Evolutionary conservation across 1,284 basidiomycete species (phyloP).

Genomic region (Pseudozyma thailandica): DNA sequence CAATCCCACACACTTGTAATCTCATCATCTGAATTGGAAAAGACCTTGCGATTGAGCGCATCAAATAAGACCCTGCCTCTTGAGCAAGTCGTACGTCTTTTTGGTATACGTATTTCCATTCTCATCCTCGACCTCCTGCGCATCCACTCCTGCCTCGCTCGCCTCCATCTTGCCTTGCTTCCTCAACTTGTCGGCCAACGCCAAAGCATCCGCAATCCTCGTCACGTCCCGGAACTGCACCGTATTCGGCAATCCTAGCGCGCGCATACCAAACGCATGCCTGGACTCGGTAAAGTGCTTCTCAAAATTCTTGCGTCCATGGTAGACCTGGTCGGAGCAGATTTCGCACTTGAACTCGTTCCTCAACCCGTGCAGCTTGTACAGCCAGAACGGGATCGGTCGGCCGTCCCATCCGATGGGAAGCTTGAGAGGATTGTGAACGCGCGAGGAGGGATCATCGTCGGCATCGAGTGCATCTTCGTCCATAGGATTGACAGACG

Average conservation of each 20-base stretch:
- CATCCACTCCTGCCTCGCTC: constrained; percentile 53
- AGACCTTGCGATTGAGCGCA: neutral
- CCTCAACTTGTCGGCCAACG: constrained; percentile 69
- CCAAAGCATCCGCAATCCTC: constrained; percentile 92
- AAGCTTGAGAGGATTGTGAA: constrained; percentile 97
- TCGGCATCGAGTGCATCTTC: constrained; percentile 38
- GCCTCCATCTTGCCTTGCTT: constrained; percentile 50
- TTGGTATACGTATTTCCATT: constrained; percentile 65
- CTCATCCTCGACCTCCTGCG: constrained; percentile 66
- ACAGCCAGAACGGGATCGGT: constrained; percentile 98
- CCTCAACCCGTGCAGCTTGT: constrained; percentile 95
- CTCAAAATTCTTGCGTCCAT: constrained; percentile 93
- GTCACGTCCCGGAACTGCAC: constrained; percentile 99
- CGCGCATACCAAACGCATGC: constrained; percentile 98
- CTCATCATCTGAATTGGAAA: neutral
- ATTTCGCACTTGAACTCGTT: constrained; percentile 98
- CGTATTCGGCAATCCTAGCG: constrained; percentile 94
- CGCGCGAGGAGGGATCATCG: constrained; percentile 77
- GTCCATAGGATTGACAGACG: constrained; percentile 11
- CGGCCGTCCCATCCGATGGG: constrained; percentile 98
- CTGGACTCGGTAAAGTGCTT: constrained; percentile 92
- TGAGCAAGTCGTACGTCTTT: constrained; percentile 67
- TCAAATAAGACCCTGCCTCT: constrained; percentile 66
- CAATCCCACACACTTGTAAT: neutral
- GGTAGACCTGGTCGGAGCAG: constrained; percentile 77